phyloP scores from a whole-genome alignment of 225 moss, liverwort and hornwort species.

The Lunularia cruciata region DNA sequence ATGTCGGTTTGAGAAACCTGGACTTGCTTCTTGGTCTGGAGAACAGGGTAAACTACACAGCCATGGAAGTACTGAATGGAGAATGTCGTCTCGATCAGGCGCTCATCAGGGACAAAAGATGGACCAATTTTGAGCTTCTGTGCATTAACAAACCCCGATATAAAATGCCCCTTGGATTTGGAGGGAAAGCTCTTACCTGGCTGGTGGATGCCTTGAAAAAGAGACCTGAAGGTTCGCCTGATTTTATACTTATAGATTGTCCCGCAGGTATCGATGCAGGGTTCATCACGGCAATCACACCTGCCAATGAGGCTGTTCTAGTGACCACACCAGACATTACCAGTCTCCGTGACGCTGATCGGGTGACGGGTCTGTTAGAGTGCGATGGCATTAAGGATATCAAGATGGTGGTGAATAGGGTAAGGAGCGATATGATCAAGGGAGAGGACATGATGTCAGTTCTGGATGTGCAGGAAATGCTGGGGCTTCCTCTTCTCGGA shows the following conservation, averaged over 20 bases:
- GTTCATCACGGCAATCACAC: conserved; percentile 96
- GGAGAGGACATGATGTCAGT: conserved; percentile 99
- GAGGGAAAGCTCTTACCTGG: conserved; percentile 98
- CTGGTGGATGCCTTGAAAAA: conserved; percentile 94
- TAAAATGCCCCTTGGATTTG: conserved; percentile 97
- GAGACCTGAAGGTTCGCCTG: conserved; percentile 78
- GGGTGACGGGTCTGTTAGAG: conserved; percentile 97
- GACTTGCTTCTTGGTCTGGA: conserved; percentile 92
- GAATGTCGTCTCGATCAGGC: conserved; percentile 98
- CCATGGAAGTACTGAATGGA: conserved; percentile 96
- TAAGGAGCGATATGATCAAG: conserved; percentile 96
- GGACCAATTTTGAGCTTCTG: conserved; percentile 98
- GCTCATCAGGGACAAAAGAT: conserved; percentile 91
- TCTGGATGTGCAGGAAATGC: conserved; percentile 96
- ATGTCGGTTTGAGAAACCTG: conserved; percentile 89
- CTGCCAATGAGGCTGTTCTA: conserved; percentile 91
- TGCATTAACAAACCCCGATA: conserved; percentile 98
- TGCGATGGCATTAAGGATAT: conserved; percentile 97
- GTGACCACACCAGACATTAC: conserved; percentile 97
- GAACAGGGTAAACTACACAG: conserved; percentile 98
- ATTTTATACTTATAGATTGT: conserved; percentile 94
- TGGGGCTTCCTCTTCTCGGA: conserved; percentile 86
- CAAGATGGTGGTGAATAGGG: conserved; percentile 99
- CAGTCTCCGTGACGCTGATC: conserved; percentile 88
- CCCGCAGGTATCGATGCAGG: conserved; percentile 97